phyloP scores from a whole-genome alignment of 495 filamentous ascomycete species.

The Usnea hakonensis region DNA sequence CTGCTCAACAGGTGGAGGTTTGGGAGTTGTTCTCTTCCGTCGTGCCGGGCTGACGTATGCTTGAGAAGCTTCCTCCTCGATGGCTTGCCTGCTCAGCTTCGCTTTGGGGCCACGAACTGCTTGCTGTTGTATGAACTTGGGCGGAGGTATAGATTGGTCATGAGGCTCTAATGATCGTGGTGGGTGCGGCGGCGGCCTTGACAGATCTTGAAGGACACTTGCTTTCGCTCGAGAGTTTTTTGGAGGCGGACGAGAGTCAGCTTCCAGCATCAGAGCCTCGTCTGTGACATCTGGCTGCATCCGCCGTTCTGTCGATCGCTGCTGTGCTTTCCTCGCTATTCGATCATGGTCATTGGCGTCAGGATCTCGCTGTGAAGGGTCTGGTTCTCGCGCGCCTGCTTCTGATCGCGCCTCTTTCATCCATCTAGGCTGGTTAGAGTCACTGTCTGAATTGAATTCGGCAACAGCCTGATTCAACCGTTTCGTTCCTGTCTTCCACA shows the following conservation, averaged over 20 bases:
- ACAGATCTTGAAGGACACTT: slow-evolving; percentile 11
- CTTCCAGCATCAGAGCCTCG: slow-evolving; percentile 87
- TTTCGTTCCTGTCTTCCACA: slow-evolving; percentile 92
- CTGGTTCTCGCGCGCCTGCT: slow-evolving; percentile 15
- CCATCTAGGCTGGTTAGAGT: slow-evolving; percentile 86
- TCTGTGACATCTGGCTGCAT: slow-evolving; percentile 56
- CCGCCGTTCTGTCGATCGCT: slow-evolving; percentile 14
- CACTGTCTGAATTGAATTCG: slow-evolving; percentile 76
- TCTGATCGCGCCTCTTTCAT: slow-evolving; percentile 62
- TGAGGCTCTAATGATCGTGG: slow-evolving; percentile 36
- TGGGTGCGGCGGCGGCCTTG: slow-evolving; percentile 43
- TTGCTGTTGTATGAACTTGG: slow-evolving; percentile 34
- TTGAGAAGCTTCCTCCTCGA: slow-evolving; percentile 74
- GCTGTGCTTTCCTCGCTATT: neutral
- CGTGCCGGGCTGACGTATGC: slow-evolving; percentile 88
- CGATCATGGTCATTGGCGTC: slow-evolving; percentile 10
- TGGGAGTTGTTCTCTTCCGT: slow-evolving; percentile 56
- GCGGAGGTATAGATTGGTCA: slow-evolving; percentile 42
- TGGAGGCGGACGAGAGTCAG: slow-evolving; percentile 42
- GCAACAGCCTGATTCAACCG: slow-evolving; percentile 90
- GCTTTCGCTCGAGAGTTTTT: slow-evolving; percentile 35
- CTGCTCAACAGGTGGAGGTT: slow-evolving; percentile 35
- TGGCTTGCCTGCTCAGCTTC: slow-evolving; percentile 58
- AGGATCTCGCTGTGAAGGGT: neutral
- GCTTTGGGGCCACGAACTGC: slow-evolving; percentile 46